Evolutionary conservation across 1,284 basidiomycete species (phyloP).

Genomic region (Malassezia vespertilionis): DNA sequence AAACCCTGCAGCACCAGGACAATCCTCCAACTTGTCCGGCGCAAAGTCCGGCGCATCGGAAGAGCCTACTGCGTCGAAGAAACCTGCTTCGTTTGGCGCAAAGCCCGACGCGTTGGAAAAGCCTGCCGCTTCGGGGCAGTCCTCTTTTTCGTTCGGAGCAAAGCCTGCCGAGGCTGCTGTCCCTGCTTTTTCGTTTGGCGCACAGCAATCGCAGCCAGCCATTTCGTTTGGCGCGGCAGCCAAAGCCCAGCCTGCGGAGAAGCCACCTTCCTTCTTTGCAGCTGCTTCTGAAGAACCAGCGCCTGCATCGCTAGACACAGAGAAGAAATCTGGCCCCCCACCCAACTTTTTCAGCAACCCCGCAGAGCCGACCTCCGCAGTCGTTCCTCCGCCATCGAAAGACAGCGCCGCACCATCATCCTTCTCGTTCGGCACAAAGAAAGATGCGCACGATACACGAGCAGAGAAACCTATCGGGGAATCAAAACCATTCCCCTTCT

Average conservation of each 20-base stretch:
- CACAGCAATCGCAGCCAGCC: not conserved
- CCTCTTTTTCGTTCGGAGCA: constrained; percentile 6
- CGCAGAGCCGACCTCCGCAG: constrained; percentile 20
- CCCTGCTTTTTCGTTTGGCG: constrained; percentile 25
- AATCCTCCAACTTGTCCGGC: not conserved
- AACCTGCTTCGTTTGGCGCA: not conserved
- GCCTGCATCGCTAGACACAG: not conserved
- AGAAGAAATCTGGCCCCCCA: constrained; percentile 33
- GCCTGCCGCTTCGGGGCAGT: not conserved
- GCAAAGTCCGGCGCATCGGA: not conserved
- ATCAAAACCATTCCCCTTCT: not conserved
- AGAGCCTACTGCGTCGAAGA: not conserved
- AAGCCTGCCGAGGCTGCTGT: constrained; percentile 18
- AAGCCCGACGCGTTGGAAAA: not conserved
- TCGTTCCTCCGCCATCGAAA: not conserved
- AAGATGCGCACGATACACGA: not conserved
- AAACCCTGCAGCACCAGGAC: no score
- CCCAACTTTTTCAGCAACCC: constrained; percentile 34
- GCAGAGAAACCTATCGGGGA: not conserved
- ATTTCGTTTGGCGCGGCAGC: not conserved
- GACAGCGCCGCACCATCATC: not conserved
- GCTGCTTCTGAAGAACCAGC: no score
- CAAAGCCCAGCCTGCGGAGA: not conserved
- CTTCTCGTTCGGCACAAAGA: constrained; percentile 9
- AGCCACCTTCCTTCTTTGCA: no score